Base-by-base conservation (phyloP, 1,284 basidiomycete genomes). In the Irpex sp. region DNA sequence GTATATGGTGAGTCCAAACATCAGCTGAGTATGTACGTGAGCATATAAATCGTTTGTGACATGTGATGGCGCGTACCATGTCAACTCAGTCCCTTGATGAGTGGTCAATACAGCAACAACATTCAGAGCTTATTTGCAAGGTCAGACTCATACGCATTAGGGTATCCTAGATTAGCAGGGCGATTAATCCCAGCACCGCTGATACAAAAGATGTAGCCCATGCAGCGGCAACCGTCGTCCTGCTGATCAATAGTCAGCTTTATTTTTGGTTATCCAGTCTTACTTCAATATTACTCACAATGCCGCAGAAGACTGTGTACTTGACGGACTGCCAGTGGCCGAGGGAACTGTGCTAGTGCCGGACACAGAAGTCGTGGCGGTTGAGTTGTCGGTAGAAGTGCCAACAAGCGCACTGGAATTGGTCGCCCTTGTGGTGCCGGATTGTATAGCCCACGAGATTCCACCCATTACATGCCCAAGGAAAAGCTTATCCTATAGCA, bases 401-500 rank as follows among this genome's bases (percentile, higher is more conserved):
- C 67, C 67, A 8, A 67, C 64, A 9, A 61, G 58, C 1, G 77
- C 84, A 61, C 71, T 77, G 3, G 78, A 60, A 66, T 86, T 86
- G 69, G 80, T 83, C 1, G 83, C 83, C 54, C 75, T 73, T 0
- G 85, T 87, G 0, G 85, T 88, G 50, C 84, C 85, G 0, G 84
- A 83, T 64, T 85, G 80, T 31, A 93, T 73, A 1, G 83, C 79
- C 92, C 92, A 94, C 3, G 76, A 81, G 35, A 94, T 82, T 0
- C 90, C 91, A n/a, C 84, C 86, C 67, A 88, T 79, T 43, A 94
- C 79, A 75, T 94, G 92, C 1, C 79, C 77, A 59, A 89, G 72
- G 76, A 90, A 94, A 1, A 83, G 73, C 5, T 83, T 73, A 67
- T 92, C 80, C 81, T 87, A 67, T 65, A 77, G 49, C 26, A 35